phyloP scores from a whole-genome alignment of 2,329 filamentous ascomycete genomes.

The Xylariaceae sp. region DNA sequence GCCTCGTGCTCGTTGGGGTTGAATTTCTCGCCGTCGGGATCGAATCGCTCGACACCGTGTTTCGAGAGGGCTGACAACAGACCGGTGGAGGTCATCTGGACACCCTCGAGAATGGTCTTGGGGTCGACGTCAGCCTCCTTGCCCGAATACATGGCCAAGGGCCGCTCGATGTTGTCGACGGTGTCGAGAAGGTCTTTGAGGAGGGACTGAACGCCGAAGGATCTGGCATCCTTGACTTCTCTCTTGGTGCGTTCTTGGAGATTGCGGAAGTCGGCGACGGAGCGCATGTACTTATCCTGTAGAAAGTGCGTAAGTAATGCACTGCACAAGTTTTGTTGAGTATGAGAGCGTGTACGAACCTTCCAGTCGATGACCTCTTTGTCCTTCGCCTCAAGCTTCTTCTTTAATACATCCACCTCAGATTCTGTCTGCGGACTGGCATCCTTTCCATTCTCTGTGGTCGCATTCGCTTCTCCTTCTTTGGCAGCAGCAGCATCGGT shows the following conservation, averaged over 20 bases:
- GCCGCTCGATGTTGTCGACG: conserved; percentile 96
- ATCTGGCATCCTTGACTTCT: conserved; percentile 79
- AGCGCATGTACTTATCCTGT: conserved; percentile 91
- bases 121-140: conserved; percentile 59
- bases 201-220: conserved; percentile 95
- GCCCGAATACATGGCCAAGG: conserved; percentile 68
- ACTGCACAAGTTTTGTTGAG: not conserved
- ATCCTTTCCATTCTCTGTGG: conserved; percentile 27
- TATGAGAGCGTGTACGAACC: conserved; percentile 48
- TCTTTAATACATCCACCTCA: conserved; percentile 47
- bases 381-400: conserved; percentile 68
- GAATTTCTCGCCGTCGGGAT: conserved; percentile 82
- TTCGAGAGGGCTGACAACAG: conserved; percentile 85
- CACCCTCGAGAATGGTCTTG: conserved; percentile 74
- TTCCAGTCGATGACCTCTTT: conserved; percentile 78
- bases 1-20: conserved; percentile 96
- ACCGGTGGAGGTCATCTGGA: conserved; percentile 93
- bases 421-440: conserved; percentile 38
- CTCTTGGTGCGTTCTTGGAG: conserved; percentile 91
- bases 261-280: conserved; percentile 95
- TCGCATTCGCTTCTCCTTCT: conserved; percentile 38
- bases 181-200: conserved; percentile 91
- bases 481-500: conserved; percentile 39
- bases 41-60: conserved; percentile 88
- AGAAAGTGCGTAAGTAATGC: conserved; percentile 4